A percentile compares a stretch with the other conserved stretches of the same genome.
Evolutionary conservation across 2,329 filamentous ascomycete species (phyloP).

Genomic region (Phialemonium atrogriseum): DNA sequence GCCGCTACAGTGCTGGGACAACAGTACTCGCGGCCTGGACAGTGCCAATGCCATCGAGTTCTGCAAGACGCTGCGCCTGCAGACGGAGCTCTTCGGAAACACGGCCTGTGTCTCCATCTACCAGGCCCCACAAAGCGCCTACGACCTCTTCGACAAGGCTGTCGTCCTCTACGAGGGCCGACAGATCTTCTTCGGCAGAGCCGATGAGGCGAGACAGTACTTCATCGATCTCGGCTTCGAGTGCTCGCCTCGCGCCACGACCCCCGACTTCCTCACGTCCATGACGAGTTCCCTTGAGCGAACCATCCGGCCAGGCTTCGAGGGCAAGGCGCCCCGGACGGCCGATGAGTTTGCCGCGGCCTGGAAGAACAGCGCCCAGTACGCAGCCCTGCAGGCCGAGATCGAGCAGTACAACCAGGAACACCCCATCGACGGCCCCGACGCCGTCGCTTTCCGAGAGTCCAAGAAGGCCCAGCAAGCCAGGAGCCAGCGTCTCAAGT

Average conservation of each 20-base stretch:
- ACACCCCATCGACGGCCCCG: slow-evolving; percentile 47
- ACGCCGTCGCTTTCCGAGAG: slow-evolving; percentile 48
- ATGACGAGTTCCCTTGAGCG: slow-evolving; percentile 56
- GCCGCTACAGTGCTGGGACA: slow-evolving; percentile 61
- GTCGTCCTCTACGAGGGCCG: slow-evolving; percentile 51
- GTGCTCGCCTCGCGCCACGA: slow-evolving; percentile 58
- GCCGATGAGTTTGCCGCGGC: slow-evolving; percentile 52
- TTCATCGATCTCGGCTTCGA: slow-evolving; percentile 61
- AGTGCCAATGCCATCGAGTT: slow-evolving; percentile 71
- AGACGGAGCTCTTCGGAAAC: slow-evolving; percentile 57
- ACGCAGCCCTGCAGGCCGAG: slow-evolving; percentile 40
- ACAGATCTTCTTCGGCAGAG: slow-evolving; percentile 55
- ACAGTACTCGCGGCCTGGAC: slow-evolving; percentile 66
- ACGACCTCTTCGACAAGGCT: slow-evolving; percentile 56
- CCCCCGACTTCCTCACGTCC: slow-evolving; percentile 64
- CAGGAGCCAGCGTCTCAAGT: slow-evolving; percentile 53
- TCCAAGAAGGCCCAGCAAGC: slow-evolving; percentile 47
- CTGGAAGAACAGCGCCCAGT: slow-evolving; percentile 49
- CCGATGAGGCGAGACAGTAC: slow-evolving; percentile 52
- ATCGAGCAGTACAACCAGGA: slow-evolving; percentile 46
- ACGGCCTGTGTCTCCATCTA: slow-evolving; percentile 68
- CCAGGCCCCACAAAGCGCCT: slow-evolving; percentile 57
- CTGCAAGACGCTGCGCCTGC: slow-evolving; percentile 59
- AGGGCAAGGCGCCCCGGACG: slow-evolving; percentile 48
- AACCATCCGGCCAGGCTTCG: slow-evolving; percentile 44